Evolutionary conservation across 2,329 filamentous ascomycete genomes (phyloP).

Genomic region (Aspergillus sp.): DNA sequence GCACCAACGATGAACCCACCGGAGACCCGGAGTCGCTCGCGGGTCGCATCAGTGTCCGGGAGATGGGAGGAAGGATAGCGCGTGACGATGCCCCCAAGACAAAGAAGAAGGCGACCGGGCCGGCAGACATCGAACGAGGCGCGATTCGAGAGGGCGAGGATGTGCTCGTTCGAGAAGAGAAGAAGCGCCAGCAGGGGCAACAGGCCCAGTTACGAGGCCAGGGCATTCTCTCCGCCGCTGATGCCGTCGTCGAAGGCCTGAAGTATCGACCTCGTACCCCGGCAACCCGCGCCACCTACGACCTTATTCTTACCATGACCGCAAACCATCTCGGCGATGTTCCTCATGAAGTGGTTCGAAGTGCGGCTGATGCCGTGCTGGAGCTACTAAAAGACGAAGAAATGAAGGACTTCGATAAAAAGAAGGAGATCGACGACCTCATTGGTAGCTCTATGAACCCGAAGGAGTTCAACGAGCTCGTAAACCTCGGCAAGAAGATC

Average conservation of each 20-base stretch:
- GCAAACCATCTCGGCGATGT: constrained; percentile 86
- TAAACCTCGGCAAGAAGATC: constrained; percentile 96
- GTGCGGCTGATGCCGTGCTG: constrained; percentile 82
- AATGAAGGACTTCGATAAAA: constrained; percentile 95
- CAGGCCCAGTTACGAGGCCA: constrained; percentile 59
- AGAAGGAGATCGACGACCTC: constrained; percentile 92
- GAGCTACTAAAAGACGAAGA: constrained; percentile 93
- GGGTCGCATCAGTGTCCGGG: constrained; percentile 80
- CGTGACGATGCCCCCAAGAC: constrained; percentile 72
- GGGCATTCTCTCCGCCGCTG: constrained; percentile 73
- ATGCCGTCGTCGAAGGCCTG: constrained; percentile 82
- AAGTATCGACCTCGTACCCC: constrained; percentile 85
- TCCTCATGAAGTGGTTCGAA: constrained; percentile 80
- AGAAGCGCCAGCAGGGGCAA: constrained; percentile 72
- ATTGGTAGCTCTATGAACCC: constrained; percentile 71
- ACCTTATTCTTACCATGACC: constrained; percentile 85
- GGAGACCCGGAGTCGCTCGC: constrained; percentile 96
- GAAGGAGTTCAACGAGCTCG: constrained; percentile 92
- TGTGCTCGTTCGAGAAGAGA: constrained; percentile 72
- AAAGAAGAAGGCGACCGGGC: constrained; percentile 59
- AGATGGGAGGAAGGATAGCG: constrained; percentile 82
- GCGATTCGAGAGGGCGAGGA: constrained; percentile 71
- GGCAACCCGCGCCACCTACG: constrained; percentile 85
- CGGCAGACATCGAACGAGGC: constrained; percentile 65
- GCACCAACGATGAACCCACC: constrained; percentile 87